Percentiles rank a stretch among this genome's conserved stretches.
These are phyloP conservation scores for Ascodesmis nigricans DNA, from an alignment of 495 filamentous ascomycete species.

Conservation along the genomic window DNA sequence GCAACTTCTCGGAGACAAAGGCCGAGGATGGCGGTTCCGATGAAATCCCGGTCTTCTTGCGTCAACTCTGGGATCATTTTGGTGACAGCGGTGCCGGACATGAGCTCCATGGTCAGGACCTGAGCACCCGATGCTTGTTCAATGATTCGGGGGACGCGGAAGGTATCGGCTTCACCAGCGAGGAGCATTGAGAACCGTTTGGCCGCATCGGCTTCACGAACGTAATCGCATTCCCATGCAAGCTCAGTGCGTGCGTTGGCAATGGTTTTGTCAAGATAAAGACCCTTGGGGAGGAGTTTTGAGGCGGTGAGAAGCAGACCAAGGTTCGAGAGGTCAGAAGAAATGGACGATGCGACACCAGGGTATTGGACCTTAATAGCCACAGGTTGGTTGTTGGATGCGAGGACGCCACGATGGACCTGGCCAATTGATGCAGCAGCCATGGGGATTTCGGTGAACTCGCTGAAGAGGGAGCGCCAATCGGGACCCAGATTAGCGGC, in stretches of 20 bases:
- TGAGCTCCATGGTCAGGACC: slow-evolving; percentile 83
- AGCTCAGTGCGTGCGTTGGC: slow-evolving; percentile 86
- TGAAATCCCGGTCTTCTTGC: slow-evolving; percentile 73
- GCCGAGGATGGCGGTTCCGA: slow-evolving; percentile 77
- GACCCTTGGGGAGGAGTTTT: slow-evolving; percentile 64
- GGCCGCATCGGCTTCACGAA: slow-evolving; percentile 61
- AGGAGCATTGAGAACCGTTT: slow-evolving; percentile 53
- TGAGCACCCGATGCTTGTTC: slow-evolving; percentile 61
- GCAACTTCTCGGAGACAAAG: slow-evolving; percentile 82
- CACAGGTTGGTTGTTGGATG: slow-evolving; percentile 48
- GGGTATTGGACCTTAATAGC: slow-evolving; percentile 97
- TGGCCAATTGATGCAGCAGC: slow-evolving; percentile 97
- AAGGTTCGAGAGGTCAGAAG: slow-evolving; percentile 84
- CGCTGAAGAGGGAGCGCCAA: slow-evolving; percentile 64
- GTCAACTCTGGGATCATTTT: slow-evolving; percentile 43
- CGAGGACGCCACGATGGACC: slow-evolving; percentile 71
- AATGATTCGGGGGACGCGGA: slow-evolving; percentile 57
- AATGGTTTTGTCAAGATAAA: slow-evolving; percentile 93
- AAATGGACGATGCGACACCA: slow-evolving; percentile 85
- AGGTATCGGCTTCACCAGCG: slow-evolving; percentile 42
- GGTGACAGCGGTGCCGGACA: slow-evolving; percentile 72
- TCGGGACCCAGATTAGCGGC: slow-evolving; percentile 52
- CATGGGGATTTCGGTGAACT: slow-evolving; percentile 78
- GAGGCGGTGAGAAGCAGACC: slow-evolving; percentile 77
- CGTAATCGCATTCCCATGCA: slow-evolving; percentile 92